Evolutionary conservation across 2,329 filamentous ascomycete species (phyloP).

Genomic region (Shiraia sp.): DNA sequence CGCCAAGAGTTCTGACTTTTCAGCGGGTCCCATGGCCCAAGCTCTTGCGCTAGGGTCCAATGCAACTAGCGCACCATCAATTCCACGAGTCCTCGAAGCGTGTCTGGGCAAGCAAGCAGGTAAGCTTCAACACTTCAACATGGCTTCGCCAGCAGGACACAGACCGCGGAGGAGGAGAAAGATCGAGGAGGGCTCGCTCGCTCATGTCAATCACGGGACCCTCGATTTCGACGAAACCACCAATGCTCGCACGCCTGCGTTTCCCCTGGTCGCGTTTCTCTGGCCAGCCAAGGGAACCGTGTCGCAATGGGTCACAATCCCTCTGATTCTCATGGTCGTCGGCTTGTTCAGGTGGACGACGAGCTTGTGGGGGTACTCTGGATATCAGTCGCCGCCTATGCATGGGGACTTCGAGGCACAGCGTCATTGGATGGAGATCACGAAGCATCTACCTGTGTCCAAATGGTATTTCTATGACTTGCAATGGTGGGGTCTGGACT

Average conservation of each 20-base stretch:
- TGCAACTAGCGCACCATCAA: constrained; percentile 7
- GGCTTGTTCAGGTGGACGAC: constrained; percentile 93
- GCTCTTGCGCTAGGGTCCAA: constrained; percentile 7
- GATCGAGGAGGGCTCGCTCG: constrained; percentile 45
- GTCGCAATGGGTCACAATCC: constrained; percentile 91
- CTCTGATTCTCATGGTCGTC: constrained; percentile 84
- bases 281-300: constrained; percentile 84
- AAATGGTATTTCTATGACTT: constrained; percentile 99
- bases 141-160: constrained; percentile 41
- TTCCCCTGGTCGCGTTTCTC: constrained; percentile 90
- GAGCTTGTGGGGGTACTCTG: constrained; percentile 93
- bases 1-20: constrained; percentile 8
- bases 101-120: not conserved
- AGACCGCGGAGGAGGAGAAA: constrained; percentile 51
- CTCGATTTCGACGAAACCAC: constrained; percentile 50
- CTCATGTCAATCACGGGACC: constrained; percentile 48
- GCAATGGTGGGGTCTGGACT: constrained; percentile 97
- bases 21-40: constrained; percentile 2
- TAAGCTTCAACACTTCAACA: constrained; percentile 8
- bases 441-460: constrained; percentile 82
- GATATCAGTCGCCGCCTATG: constrained; percentile 82
- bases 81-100: constrained; percentile 13
- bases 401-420: constrained; percentile 98
- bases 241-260: constrained; percentile 65
- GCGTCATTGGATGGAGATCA: constrained; percentile 98